Conservation (phyloP, 1,139 yeast species). For the Trichomonascaceae sp. region DNA sequence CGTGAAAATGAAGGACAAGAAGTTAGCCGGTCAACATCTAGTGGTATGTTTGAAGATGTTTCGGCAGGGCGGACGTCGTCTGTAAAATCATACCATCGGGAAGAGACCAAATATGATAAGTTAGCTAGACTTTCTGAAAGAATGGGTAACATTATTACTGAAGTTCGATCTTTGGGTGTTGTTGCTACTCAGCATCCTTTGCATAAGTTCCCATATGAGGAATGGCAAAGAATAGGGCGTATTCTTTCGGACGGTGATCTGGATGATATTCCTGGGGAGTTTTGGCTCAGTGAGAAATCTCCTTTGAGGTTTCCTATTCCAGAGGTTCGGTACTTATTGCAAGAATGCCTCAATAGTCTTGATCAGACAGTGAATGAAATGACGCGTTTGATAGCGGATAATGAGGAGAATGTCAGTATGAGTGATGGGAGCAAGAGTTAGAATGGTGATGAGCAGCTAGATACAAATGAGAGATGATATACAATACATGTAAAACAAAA, state of each 20-base stretch:
- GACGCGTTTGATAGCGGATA: slow-evolving; percentile 7
- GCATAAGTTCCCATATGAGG: slow-evolving; percentile 37
- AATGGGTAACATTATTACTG: not conserved
- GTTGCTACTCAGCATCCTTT: slow-evolving; percentile 32
- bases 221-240: slow-evolving; percentile 40
- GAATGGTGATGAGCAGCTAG: not conserved
- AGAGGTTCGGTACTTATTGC: slow-evolving; percentile 58
- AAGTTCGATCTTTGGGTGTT: slow-evolving; percentile 13
- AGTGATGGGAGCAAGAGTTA: not conserved
- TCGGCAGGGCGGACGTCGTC: not conserved
- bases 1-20: not conserved
- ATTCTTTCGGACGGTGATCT: slow-evolving; percentile 23
- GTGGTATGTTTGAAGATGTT: not conserved
- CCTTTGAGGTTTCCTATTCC: slow-evolving; percentile 62
- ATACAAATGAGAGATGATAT: too few species aligned
- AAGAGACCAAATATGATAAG: not conserved
- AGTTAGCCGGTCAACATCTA: not conserved
- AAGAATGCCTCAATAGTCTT: slow-evolving; percentile 39
- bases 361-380: slow-evolving; percentile 25
- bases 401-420: not conserved
- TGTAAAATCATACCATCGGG: not conserved
- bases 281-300: slow-evolving; percentile 56
- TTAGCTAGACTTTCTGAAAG: not conserved
- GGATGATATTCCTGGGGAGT: slow-evolving; percentile 21
- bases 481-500: not conserved